phyloP scores from a whole-genome alignment of 176 grass and related monocot species.

The Ensete glaucum region DNA sequence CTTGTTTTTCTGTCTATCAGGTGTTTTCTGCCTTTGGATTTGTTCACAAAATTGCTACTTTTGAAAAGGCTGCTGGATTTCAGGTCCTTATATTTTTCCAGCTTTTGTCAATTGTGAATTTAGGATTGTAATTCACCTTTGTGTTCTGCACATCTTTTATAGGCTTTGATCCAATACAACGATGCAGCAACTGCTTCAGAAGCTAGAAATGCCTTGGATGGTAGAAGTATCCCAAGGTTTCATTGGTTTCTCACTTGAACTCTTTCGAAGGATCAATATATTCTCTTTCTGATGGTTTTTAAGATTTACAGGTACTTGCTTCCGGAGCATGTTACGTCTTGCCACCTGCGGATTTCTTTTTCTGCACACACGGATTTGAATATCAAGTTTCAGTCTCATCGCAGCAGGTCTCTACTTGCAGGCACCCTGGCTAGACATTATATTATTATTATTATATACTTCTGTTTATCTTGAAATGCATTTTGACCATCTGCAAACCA shows the following conservation, averaged over 20 bases:
- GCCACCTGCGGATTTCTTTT: constrained; percentile 74
- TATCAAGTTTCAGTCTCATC: constrained; percentile 94
- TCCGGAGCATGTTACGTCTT: constrained; percentile 70
- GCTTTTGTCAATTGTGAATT: constrained; percentile 22
- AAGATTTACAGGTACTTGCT: constrained; percentile 65
- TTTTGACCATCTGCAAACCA: no score
- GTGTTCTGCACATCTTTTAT: constrained; percentile 7
- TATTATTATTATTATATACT: background rate
- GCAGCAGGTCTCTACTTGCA: constrained; percentile 49
- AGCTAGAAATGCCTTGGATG: constrained; percentile 88
- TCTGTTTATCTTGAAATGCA: background rate
- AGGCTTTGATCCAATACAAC: constrained; percentile 90
- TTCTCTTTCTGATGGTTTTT: constrained; percentile 20
- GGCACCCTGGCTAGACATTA: background rate
- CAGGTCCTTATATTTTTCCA: constrained; percentile 35
- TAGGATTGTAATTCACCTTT: background rate
- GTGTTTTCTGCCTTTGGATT: constrained; percentile 95
- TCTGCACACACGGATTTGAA: constrained; percentile 93
- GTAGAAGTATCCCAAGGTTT: constrained; percentile 95
- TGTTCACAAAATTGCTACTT: constrained; percentile 99
- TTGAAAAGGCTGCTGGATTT: constrained; percentile 96
- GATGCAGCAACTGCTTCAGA: constrained; percentile 78
- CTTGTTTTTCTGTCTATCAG: constrained; percentile 29
- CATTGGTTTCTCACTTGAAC: constrained; percentile 17
- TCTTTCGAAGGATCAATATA: background rate